Evolutionary conservation across 192 early-diverging fungal species (phyloP).

Genomic region (Coemansia sp.): DNA sequence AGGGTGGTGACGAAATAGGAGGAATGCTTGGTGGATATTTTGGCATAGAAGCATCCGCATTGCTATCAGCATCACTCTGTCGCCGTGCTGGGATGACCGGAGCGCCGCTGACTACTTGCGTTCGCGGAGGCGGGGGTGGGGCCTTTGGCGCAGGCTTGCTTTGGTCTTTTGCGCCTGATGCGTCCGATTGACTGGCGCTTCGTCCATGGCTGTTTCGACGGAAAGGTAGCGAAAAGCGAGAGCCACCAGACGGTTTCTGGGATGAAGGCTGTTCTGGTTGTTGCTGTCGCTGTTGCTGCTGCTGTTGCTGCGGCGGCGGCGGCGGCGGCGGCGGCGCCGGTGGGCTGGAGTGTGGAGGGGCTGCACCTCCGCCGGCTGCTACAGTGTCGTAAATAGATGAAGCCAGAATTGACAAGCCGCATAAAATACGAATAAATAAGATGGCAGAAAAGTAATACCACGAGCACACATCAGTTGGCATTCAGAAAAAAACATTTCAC

Average conservation of each 20-base stretch:
- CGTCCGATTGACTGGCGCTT: slow-evolving; percentile 35
- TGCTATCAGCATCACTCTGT: slow-evolving; percentile 26
- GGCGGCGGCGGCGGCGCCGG: slow-evolving; percentile 1
- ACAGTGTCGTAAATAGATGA: slow-evolving; percentile 5
- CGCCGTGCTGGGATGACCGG: slow-evolving; percentile 40
- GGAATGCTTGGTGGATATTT: slow-evolving; percentile 14
- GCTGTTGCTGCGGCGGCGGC: not conserved
- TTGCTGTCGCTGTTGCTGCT: not conserved
- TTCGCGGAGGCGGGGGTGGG: slow-evolving; percentile 17
- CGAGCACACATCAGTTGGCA: too few relatives aligned
- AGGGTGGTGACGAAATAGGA: slow-evolving; percentile 20
- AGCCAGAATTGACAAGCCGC: not conserved
- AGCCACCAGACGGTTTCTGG: slow-evolving; percentile 29
- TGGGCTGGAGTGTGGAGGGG: not conserved
- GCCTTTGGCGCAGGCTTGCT: slow-evolving; percentile 7
- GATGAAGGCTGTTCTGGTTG: not conserved
- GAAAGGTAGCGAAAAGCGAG: slow-evolving; percentile 38
- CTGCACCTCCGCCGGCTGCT: slow-evolving; percentile 34
- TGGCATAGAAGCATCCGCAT: slow-evolving; percentile 4
- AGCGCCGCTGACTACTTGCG: slow-evolving; percentile 15
- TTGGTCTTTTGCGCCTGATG: slow-evolving; percentile 7
- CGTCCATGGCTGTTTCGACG: slow-evolving; percentile 37
- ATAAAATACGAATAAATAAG: not conserved
- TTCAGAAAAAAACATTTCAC: not conserved
- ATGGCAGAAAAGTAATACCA: not conserved